These are phyloP conservation scores for Santalum album DNA, from an alignment of 164 flowering plant species.

Conservation along the genomic window DNA sequence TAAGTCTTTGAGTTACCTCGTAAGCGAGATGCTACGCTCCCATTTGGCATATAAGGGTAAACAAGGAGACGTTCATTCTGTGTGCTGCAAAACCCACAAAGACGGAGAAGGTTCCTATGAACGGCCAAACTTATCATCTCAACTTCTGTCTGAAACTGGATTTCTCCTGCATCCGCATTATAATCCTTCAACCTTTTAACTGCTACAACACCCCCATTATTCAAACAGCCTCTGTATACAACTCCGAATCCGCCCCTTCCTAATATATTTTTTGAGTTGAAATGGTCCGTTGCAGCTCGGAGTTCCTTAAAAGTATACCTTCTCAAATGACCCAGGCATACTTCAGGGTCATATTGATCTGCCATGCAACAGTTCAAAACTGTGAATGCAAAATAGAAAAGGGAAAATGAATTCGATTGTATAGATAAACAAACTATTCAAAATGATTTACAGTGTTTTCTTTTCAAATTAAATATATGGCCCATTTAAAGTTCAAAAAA, in stretches of 20 bases:
- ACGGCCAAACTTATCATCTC: constrained; percentile 76
- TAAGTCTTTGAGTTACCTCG: constrained; percentile 48
- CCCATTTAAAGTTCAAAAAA: too few relatives aligned
- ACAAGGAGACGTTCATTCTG: constrained; percentile 68
- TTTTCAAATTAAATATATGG: too few relatives aligned
- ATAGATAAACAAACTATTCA: too few relatives aligned
- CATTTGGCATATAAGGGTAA: constrained; percentile 82
- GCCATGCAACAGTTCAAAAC: constrained; percentile 10
- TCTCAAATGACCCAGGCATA: constrained; percentile 67
- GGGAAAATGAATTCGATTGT: not conserved
- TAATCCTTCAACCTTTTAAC: constrained; percentile 74
- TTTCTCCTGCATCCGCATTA: constrained; percentile 65
- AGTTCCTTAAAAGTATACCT: constrained; percentile 78
- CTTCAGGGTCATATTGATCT: constrained; percentile 76
- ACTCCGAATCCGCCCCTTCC: constrained; percentile 83
- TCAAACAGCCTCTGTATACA: constrained; percentile 70
- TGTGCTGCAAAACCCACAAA: constrained; percentile 65
- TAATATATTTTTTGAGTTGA: constrained; percentile 60
- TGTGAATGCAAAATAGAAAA: not conserved
- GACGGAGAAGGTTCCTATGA: constrained; percentile 80
- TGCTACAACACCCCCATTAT: constrained; percentile 62
- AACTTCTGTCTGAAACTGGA: constrained; percentile 85
- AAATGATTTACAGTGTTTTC: too few relatives aligned
- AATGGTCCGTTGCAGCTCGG: constrained; percentile 63
- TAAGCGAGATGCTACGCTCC: constrained; percentile 70